phyloP scores from a whole-genome alignment of 768 basidiomycete genomes.

The Phaffia tasmanica region DNA sequence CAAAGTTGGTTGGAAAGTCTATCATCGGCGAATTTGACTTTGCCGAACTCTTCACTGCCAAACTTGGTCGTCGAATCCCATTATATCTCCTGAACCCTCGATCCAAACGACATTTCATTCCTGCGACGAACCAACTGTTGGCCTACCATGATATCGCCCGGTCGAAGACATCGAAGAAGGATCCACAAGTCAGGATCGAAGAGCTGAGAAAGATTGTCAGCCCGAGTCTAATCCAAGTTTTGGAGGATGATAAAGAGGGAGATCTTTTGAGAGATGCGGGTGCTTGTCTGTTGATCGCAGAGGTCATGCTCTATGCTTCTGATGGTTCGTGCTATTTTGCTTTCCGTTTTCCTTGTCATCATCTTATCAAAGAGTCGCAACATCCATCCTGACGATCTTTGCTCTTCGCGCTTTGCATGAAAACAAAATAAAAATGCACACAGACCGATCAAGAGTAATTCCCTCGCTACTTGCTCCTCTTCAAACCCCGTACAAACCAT shows the following conservation, averaged over 20 bases:
- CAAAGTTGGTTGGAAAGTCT: constrained; percentile 73
- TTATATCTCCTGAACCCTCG: constrained; percentile 75
- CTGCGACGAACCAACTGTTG: constrained; percentile 58
- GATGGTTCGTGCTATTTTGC: constrained; percentile 51
- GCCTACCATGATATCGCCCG: constrained; percentile 62
- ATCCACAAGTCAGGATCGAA: constrained; percentile 48
- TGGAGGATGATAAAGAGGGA: constrained; percentile 50
- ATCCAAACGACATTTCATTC: constrained; percentile 75
- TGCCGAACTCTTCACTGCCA: constrained; percentile 48
- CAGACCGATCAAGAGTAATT: constrained; percentile 15
- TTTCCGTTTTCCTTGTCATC: not conserved
- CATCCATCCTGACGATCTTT: not conserved
- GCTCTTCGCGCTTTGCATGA: not conserved
- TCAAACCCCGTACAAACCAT: constrained; percentile 44
- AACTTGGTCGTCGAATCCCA: constrained; percentile 60
- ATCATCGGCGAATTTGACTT: constrained; percentile 48
- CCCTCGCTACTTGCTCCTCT: constrained; percentile 49
- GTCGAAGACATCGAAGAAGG: constrained; percentile 75
- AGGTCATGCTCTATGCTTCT: constrained; percentile 73
- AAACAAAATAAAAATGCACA: not conserved
- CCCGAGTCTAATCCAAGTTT: constrained; percentile 58
- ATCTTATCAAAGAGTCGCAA: not conserved
- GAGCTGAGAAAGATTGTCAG: constrained; percentile 69
- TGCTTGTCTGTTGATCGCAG: constrained; percentile 63
- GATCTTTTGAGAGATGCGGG: constrained; percentile 61